Evolutionary conservation across 257 asterid genomes (phyloP), one percentile per base, ranked within the genome.

Genomic region (Capsicum chinense): DNA sequence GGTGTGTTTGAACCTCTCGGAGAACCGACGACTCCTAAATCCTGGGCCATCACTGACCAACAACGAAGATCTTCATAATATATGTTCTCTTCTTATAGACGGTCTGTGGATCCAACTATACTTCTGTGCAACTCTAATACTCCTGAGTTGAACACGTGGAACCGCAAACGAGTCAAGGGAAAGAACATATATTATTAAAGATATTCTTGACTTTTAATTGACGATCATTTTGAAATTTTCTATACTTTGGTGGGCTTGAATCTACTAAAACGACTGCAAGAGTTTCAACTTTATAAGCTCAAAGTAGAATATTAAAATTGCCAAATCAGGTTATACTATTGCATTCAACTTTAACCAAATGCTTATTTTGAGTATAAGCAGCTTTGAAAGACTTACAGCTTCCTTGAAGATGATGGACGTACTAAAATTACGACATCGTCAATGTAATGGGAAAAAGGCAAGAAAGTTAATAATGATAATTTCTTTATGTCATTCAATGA

Each of bases 221-320:
- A 96, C 93, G 79, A 95, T 95, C 98, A 92, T 96, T 84, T 83
- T 88, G 87, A 96, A 97, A 66, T 98, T 93, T 86, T 98, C 98
- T 69, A 94, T 92, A 37, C 93, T 95, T 80, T 80, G 86, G 97
- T 69, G 97, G 90, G 76, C 95, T 95, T 39, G 44, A 1, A 87
- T 89, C 92, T 66, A 97, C 92, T 79, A 97, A 94, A 88, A 94
- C 86, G 98, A 96, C 90, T 93, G 91, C 50, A 44, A 70, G 5
- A 70, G 44, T 71, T 71, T 93, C 92, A 93, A 93, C 95, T 87
- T 90, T 86, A 89, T 96, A 60, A 87, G 79, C 62, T 88, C 80
- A 92, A 95, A 90, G 98, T 92, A 83, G 98, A 94, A 88, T 94
- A 93, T 63, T 92, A 88, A 91, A 85, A 97, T 94, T 87, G 97